Percentiles rank a stretch among this genome's conserved stretches.
phyloP scores from a whole-genome alignment of 2,329 filamentous ascomycete species.

The Cladosporium sp. region DNA sequence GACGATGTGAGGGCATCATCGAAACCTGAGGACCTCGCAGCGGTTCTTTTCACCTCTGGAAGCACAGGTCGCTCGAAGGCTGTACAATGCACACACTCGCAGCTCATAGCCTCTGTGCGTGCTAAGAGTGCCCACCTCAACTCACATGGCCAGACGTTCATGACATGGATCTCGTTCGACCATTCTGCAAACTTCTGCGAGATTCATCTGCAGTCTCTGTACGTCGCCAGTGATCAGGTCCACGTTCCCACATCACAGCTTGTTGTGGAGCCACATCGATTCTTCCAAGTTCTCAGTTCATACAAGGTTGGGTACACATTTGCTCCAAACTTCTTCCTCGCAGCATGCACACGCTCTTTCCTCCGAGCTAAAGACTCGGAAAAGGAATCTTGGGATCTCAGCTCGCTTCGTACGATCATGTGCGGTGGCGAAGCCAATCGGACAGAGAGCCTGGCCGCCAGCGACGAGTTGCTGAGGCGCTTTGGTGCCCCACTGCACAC shows the following conservation, averaged over 20 bases:
- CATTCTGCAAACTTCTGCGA: slow-evolving; percentile 58
- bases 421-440: background rate
- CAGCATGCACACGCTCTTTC: slow-evolving; percentile 7
- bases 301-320: slow-evolving; percentile 51
- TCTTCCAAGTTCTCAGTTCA: slow-evolving; percentile 43
- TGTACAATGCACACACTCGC: slow-evolving; percentile 33
- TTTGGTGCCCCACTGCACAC: slow-evolving; percentile 24
- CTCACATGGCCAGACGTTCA: slow-evolving; percentile 22
- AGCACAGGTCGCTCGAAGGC: slow-evolving; percentile 31
- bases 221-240: slow-evolving; percentile 47
- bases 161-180: slow-evolving; percentile 57
- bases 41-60: slow-evolving; percentile 28
- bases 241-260: slow-evolving; percentile 49
- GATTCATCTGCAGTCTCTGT: slow-evolving; percentile 54
- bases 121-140: slow-evolving; percentile 17
- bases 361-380: background rate
- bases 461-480: background rate
- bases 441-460: background rate
- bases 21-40: slow-evolving; percentile 17
- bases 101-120: slow-evolving; percentile 26
- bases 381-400: slow-evolving; percentile 5
- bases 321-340: slow-evolving; percentile 49
- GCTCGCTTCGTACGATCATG: background rate
- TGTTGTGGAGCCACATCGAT: slow-evolving; percentile 43
- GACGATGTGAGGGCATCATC: background rate